Evolutionary conservation across 139 green algal genomes (phyloP).

Genomic region (Spirogloea muscicola): DNA sequence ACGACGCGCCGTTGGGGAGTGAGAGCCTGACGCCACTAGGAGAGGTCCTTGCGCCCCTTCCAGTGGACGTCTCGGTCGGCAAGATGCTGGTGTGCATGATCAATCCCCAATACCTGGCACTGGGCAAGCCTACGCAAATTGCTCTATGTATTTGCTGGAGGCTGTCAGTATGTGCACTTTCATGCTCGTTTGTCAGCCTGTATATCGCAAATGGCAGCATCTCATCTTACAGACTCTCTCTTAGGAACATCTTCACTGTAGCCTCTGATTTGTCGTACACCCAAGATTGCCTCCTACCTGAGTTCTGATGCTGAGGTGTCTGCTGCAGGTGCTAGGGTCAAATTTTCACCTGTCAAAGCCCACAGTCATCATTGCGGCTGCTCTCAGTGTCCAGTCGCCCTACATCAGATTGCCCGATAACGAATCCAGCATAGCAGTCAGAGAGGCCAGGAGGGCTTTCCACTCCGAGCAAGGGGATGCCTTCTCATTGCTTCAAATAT

Average conservation of each 20-base stretch:
- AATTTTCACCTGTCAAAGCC: slow-evolving; percentile 25
- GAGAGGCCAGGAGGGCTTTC: not conserved
- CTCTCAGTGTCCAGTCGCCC: slow-evolving; percentile 31
- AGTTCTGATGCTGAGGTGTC: too few relatives aligned
- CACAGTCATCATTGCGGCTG: slow-evolving; percentile 24
- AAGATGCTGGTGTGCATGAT: slow-evolving; percentile 44
- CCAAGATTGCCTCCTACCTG: too few relatives aligned
- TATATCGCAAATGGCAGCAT: too few relatives aligned
- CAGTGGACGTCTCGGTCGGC: slow-evolving; percentile 30
- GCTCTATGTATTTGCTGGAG: too few relatives aligned
- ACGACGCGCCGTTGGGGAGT: not conserved
- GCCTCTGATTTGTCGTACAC: too few relatives aligned
- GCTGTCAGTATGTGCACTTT: too few relatives aligned
- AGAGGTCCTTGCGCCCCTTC: slow-evolving; percentile 11
- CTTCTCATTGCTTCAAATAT: slow-evolving; percentile 18
- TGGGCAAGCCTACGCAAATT: too few relatives aligned
- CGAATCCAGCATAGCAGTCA: slow-evolving; percentile 12
- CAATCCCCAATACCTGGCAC: too few relatives aligned
- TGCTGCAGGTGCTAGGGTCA: slow-evolving; percentile 27
- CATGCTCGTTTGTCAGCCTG: too few relatives aligned
- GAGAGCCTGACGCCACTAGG: slow-evolving; percentile 26
- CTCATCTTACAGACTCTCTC: too few relatives aligned
- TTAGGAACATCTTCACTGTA: too few relatives aligned
- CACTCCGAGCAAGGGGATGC: slow-evolving; percentile 19
- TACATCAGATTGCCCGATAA: slow-evolving; percentile 19